phyloP scores from a whole-genome alignment of 306 rosid species.

The Acacia melanoxylon region DNA sequence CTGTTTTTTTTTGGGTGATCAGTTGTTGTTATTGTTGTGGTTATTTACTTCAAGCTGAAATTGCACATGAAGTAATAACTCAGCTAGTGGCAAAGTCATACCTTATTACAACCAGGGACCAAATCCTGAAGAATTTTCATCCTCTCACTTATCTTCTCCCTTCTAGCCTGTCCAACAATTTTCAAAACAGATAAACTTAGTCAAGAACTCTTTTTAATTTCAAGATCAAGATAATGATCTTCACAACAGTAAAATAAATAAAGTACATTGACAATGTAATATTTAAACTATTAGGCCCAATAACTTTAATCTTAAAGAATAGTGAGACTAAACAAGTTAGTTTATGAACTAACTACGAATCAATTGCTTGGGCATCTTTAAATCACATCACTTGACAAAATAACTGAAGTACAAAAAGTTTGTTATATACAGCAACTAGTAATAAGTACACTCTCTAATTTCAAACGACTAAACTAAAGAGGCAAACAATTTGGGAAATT shows the following conservation, averaged over 20 bases:
- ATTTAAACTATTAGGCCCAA: neutral
- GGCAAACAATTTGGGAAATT: neutral
- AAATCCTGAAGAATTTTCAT: constrained; percentile 93
- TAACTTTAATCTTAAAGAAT: neutral
- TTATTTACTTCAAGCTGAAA: neutral
- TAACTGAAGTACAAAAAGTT: neutral
- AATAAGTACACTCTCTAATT: neutral
- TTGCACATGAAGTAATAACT: constrained; percentile 1
- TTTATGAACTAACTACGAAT: neutral
- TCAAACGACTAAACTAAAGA: neutral
- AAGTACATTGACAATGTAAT: neutral
- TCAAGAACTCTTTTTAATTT: constrained; percentile 20
- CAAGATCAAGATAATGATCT: constrained; percentile 5
- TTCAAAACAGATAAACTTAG: constrained; percentile 31
- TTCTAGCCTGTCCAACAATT: constrained; percentile 72
- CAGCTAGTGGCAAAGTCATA: constrained; percentile 34
- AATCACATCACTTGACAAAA: neutral
- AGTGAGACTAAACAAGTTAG: neutral
- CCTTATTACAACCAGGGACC: constrained; percentile 98
- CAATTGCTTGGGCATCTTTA: neutral
- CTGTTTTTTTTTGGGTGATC: no score
- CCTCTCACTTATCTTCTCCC: constrained; percentile 95
- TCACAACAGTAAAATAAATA: neutral
- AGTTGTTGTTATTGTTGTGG: neutral
- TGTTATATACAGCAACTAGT: neutral